Base-by-base conservation (phyloP, 2,329 filamentous ascomycete species). In the Biscogniauxia marginata region DNA sequence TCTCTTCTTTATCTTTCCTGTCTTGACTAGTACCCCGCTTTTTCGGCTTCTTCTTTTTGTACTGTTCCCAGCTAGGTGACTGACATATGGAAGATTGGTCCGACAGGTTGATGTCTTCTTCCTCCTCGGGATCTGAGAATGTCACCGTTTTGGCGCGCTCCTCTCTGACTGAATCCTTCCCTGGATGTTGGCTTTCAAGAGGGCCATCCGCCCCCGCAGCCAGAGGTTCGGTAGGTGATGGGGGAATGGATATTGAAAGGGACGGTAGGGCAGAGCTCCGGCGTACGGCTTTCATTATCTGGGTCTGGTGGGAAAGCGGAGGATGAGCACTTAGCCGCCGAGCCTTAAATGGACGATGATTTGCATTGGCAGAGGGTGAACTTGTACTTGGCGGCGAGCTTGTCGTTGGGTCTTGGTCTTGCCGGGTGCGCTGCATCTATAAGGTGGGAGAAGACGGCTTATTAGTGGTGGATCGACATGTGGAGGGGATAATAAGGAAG, bases 41-140 rank as follows among this genome's bases (percentile, higher is more conserved):
- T 66, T 69, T 70, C 21, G 62, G 52, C 61, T 79, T 82, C 59
- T 83, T 80, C 65, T 77, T 80, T 63, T 80, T 83, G 62, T 82
- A 82, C 20, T 81, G 78, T 59, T 85, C 83, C 84, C 84, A 86
- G 54, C 79, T 84, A 1, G 84, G 84, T 1, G 84, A 86, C 54
- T 84, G 81, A 58, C 84, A 87, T 53, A 85, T 82, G 0, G 77
- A 80, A 3, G 77, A 79, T 49, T 76, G 70, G 49, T 77, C 77
- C 3, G 75, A 78, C 59, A 70, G 67, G n/a, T 64, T 55, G 22
- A 70, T 67, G 9, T 71, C 67, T 43, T 69, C 69, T 23, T 69
- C 62, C 18, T 53, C 68, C 57, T 70, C 67, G 6, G 71, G 70
- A 24, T 71, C 68, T 20, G 73, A 65, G 50, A 77, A 76, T 20